A percentile compares a stretch with the other conserved stretches of the same genome.
phyloP scores from a whole-genome alignment of 495 filamentous ascomycete genomes.

The Trichoderma virens region DNA sequence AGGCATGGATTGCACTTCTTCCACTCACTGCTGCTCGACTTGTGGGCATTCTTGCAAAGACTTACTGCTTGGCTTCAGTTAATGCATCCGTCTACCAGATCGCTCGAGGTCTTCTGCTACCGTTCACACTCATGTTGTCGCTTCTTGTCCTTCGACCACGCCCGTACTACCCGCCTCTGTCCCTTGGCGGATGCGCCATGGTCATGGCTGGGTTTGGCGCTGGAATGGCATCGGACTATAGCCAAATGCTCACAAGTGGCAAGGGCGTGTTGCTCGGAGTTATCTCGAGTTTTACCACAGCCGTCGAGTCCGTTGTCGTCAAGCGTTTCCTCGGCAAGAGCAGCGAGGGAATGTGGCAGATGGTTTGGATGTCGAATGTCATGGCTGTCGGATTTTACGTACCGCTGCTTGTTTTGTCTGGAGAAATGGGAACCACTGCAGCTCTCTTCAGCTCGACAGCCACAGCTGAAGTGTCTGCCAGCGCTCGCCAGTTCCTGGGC shows the following conservation, averaged over 20 bases:
- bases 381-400: slow-evolving; percentile 16
- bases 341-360: slow-evolving; percentile 20
- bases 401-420: slow-evolving; percentile 13
- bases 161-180: slow-evolving; percentile 15
- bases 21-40: slow-evolving; percentile 17
- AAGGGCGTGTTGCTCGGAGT: slow-evolving; percentile 16
- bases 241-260: slow-evolving; percentile 14
- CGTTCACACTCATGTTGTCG: slow-evolving; percentile 16
- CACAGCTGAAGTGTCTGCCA: slow-evolving; percentile 4
- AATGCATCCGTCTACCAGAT: slow-evolving; percentile 19
- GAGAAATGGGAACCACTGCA: slow-evolving; percentile 9
- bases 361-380: slow-evolving; percentile 18
- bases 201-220: slow-evolving; percentile 18
- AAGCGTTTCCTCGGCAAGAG: slow-evolving; percentile 17
- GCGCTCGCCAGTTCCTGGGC: slow-evolving; percentile 9
- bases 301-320: slow-evolving; percentile 17
- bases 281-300: slow-evolving; percentile 17
- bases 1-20: slow-evolving; percentile 17
- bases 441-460: not conserved
- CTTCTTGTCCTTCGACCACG: slow-evolving; percentile 16
- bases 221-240: slow-evolving; percentile 15
- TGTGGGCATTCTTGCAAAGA: slow-evolving; percentile 19
- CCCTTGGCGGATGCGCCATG: slow-evolving; percentile 15
- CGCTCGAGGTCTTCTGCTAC: slow-evolving; percentile 17
- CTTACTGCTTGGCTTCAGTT: slow-evolving; percentile 18